Percentiles rank a stretch among this genome's conserved stretches.
phyloP scores from a whole-genome alignment of 352 stramenopile species.

The Pythium phragmitis region DNA sequence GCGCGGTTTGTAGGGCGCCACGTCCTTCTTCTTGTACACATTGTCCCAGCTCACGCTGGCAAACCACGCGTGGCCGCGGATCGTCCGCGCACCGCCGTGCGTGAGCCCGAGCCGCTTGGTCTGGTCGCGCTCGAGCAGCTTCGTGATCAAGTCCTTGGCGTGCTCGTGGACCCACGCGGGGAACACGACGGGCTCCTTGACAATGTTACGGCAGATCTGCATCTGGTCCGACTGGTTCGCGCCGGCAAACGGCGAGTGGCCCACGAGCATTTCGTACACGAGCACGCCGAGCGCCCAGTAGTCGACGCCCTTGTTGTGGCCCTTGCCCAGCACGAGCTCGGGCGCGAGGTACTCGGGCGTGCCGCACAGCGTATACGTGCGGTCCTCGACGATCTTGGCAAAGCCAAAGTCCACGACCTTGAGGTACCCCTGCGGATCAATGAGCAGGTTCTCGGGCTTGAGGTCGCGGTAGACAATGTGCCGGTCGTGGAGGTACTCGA shows the following conservation, averaged over 20 bases:
- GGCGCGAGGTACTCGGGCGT: slow-evolving; percentile 89
- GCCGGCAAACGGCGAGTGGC: slow-evolving; percentile 75
- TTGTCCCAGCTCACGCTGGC: slow-evolving; percentile 70
- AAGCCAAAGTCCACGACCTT: slow-evolving; percentile 88
- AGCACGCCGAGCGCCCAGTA: slow-evolving; percentile 81
- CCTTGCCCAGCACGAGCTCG: slow-evolving; percentile 85
- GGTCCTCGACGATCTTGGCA: slow-evolving; percentile 78
- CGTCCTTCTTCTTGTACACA: slow-evolving; percentile 70
- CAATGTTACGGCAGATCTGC: slow-evolving; percentile 87
- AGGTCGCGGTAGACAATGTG: slow-evolving; percentile 74
- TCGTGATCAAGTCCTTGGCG: slow-evolving; percentile 71
- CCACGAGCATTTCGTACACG: slow-evolving; percentile 76
- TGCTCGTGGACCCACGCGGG: slow-evolving; percentile 64
- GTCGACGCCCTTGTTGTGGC: slow-evolving; percentile 75
- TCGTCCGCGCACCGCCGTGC: slow-evolving; percentile 70
- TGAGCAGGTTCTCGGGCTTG: slow-evolving; percentile 80
- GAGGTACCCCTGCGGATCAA: slow-evolving; percentile 90
- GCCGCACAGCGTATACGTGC: slow-evolving; percentile 86
- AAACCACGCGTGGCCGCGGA: slow-evolving; percentile 77
- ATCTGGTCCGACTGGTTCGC: slow-evolving; percentile 71
- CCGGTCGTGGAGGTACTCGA: slow-evolving; percentile 87
- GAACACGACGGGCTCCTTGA: slow-evolving; percentile 75
- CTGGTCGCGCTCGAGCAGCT: slow-evolving; percentile 77
- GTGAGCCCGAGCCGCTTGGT: slow-evolving; percentile 73
- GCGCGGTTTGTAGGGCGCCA: slow-evolving; percentile 67